These are phyloP conservation scores for Blastobotrys attinorum DNA, from an alignment of 805 yeast species.

Conservation along the genomic window DNA sequence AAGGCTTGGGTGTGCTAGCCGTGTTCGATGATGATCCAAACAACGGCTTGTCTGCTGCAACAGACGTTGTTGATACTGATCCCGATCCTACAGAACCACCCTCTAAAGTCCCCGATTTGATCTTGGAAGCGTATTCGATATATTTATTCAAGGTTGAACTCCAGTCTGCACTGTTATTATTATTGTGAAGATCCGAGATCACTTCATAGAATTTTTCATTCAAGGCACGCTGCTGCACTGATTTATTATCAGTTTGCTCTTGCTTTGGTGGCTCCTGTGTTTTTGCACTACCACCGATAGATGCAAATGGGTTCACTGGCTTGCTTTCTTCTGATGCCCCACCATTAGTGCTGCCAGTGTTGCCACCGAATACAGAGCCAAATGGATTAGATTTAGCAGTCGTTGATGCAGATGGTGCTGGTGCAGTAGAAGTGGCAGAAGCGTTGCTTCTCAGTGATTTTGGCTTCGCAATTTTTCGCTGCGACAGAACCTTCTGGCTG, in stretches of 20 bases:
- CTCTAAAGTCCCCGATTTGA: no score
- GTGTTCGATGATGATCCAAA: neutral
- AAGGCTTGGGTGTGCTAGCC: no score
- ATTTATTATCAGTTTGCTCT: neutral
- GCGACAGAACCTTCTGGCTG: slow-evolving; percentile 52
- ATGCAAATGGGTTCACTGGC: neutral
- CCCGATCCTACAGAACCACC: no score
- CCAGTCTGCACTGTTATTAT: slow-evolving; percentile 34
- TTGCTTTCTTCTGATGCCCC: neutral
- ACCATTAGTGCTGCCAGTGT: neutral
- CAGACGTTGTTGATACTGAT: slow-evolving; percentile 1
- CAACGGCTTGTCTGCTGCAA: neutral
- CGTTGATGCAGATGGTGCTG: slow-evolving; percentile 7
- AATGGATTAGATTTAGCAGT: slow-evolving; percentile 8
- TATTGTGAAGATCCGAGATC: slow-evolving; percentile 22
- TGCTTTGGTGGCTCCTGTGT: neutral
- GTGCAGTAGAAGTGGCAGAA: slow-evolving; percentile 6
- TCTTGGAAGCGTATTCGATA: slow-evolving; percentile 40
- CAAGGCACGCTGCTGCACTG: slow-evolving; percentile 41
- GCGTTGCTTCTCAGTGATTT: slow-evolving; percentile 2
- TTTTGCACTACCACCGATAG: neutral
- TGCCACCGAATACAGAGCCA: neutral
- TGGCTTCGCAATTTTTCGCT: slow-evolving; percentile 38
- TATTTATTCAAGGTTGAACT: slow-evolving; percentile 52
- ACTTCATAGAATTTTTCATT: slow-evolving; percentile 51